phyloP scores from a whole-genome alignment of 2,329 filamentous ascomycete genomes.

The Pseudogymnoascus destructans region DNA sequence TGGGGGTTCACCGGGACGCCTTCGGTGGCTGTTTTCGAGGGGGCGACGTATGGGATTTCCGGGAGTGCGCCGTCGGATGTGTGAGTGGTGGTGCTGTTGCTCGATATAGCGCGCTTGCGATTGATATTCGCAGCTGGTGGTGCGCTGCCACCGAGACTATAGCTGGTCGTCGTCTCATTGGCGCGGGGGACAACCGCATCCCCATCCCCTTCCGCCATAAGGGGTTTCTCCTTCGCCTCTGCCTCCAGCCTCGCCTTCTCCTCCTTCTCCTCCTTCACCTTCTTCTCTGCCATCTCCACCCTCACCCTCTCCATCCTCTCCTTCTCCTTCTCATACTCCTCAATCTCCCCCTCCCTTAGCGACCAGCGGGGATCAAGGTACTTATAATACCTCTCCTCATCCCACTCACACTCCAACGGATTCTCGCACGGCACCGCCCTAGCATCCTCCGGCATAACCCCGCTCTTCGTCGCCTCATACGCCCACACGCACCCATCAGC shows the following conservation, averaged over 20 bases:
- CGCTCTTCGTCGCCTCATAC: constrained; percentile 45
- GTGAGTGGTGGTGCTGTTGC: too few relatives aligned
- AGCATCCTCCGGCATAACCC: constrained; percentile 52
- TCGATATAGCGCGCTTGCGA: background rate
- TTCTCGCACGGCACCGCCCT: constrained; percentile 35
- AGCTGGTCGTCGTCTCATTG: background rate
- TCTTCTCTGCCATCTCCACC: constrained; percentile 27
- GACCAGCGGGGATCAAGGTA: constrained; percentile 28
- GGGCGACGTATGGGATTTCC: constrained; percentile 4
- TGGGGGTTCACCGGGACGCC: background rate
- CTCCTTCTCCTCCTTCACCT: constrained; percentile 28
- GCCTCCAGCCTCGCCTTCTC: constrained; percentile 25
- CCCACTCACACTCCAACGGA: constrained; percentile 21
- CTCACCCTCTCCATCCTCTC: constrained; percentile 25
- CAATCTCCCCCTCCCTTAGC: constrained; percentile 33
- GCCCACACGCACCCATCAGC: constrained; percentile 59
- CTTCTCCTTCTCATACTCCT: constrained; percentile 30
- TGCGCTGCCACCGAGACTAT: background rate
- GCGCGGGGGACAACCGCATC: background rate
- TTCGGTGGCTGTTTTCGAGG: background rate
- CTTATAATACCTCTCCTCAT: constrained; percentile 21
- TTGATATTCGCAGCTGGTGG: background rate
- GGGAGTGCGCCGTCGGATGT: too few relatives aligned
- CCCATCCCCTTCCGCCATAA: constrained; percentile 1
- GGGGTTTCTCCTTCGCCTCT: constrained; percentile 9